These are phyloP conservation scores for Phaeomoniella chlamydospora DNA, from an alignment of 2,329 filamentous ascomycete species.

Conservation along the genomic window DNA sequence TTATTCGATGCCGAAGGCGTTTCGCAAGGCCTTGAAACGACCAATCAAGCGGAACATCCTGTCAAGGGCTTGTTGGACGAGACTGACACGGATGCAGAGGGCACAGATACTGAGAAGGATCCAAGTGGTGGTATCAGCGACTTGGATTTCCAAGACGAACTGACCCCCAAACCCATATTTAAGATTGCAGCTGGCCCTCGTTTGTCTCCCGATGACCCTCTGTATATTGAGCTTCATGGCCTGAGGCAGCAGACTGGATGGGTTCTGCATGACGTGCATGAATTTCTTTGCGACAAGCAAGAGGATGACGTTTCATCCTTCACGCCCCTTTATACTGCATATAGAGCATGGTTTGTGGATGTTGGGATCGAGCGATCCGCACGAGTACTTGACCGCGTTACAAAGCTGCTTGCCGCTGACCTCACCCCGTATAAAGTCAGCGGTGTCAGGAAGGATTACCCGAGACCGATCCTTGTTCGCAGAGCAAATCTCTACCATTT, in stretches of 20 bases:
- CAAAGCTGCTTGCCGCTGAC: slow-evolving; percentile 71
- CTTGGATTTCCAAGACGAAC: slow-evolving; percentile 43
- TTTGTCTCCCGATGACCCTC: slow-evolving; percentile 45
- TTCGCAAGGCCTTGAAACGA: slow-evolving; percentile 34
- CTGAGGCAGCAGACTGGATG: slow-evolving; percentile 68
- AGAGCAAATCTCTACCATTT: slow-evolving; percentile 90
- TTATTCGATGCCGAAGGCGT: slow-evolving; percentile 72
- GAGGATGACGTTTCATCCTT: slow-evolving; percentile 96
- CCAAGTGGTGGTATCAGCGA: slow-evolving; percentile 24
- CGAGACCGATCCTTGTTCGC: slow-evolving; percentile 78
- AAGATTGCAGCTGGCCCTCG: slow-evolving; percentile 80
- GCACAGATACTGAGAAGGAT: slow-evolving; percentile 11
- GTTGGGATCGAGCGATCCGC: slow-evolving; percentile 93
- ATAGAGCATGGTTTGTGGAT: slow-evolving; percentile 92
- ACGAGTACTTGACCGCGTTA: slow-evolving; percentile 77
- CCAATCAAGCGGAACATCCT: slow-evolving; percentile 25
- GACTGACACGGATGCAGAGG: slow-evolving; percentile 16
- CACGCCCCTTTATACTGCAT: slow-evolving; percentile 80
- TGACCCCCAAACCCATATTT: slow-evolving; percentile 64
- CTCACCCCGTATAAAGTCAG: slow-evolving; percentile 89
- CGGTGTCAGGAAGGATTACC: slow-evolving; percentile 82
- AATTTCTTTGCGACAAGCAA: slow-evolving; percentile 68
- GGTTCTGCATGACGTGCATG: slow-evolving; percentile 69
- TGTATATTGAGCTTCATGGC: slow-evolving; percentile 65
- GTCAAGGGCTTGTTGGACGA: slow-evolving; percentile 19